Evolutionary conservation across 805 yeast species (phyloP).

Genomic region (Suhomyces vadensis): DNA sequence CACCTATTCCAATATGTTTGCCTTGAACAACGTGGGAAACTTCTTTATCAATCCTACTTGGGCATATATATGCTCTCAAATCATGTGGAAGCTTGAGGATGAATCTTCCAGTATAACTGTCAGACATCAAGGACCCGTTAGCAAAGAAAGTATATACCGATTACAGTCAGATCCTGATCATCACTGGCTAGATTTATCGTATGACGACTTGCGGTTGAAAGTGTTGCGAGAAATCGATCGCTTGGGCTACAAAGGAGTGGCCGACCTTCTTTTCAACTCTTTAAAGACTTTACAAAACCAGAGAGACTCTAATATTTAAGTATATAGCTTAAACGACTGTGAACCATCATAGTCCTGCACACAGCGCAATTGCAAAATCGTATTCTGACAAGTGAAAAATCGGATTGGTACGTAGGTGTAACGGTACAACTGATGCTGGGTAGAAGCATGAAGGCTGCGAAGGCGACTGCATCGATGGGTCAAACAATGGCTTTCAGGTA

Average conservation of each 20-base stretch:
- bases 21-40: constrained; percentile 35
- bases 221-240: constrained; percentile 44
- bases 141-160: constrained; percentile 40
- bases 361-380: too few species aligned
- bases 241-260: constrained; percentile 50
- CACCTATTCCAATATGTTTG: constrained; percentile 32
- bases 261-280: constrained; percentile 53
- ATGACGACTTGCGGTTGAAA: constrained; percentile 47
- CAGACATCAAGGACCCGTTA: constrained; percentile 55
- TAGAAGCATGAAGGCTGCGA: constrained; percentile 1
- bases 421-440: too few species aligned
- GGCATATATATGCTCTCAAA: constrained; percentile 43
- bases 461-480: background rate
- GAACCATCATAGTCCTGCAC: too few species aligned
- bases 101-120: constrained; percentile 24
- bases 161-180: constrained; percentile 28
- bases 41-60: constrained; percentile 55
- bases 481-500: background rate
- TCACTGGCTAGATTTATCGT: constrained; percentile 40
- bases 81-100: constrained; percentile 51
- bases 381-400: too few species aligned
- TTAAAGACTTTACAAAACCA: constrained; percentile 48
- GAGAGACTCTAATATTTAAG: constrained; percentile 7
- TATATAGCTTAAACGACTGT: too few species aligned
- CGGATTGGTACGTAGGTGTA: too few species aligned